phyloP scores from a whole-genome alignment of 2,329 filamentous ascomycete genomes.

The Botrytis fabae region DNA sequence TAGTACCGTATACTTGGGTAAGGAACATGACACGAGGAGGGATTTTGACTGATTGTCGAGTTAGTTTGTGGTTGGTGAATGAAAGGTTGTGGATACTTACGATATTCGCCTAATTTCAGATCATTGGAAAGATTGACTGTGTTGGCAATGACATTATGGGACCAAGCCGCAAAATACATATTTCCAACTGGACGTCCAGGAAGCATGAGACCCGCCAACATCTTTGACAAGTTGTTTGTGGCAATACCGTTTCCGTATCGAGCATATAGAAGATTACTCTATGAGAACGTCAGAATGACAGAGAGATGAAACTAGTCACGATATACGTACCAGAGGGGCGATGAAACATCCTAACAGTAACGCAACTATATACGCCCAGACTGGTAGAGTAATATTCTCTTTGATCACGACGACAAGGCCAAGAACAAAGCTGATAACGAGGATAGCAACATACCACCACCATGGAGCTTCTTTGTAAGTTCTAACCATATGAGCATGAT shows the following conservation, averaged over 20 bases:
- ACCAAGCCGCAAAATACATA: constrained; percentile 56
- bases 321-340: constrained; percentile 49
- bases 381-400: constrained; percentile 43
- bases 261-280: constrained; percentile 54
- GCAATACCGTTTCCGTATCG: constrained; percentile 58
- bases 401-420: constrained; percentile 45
- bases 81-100: constrained; percentile 40
- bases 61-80: constrained; percentile 30
- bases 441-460: constrained; percentile 54
- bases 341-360: constrained; percentile 45
- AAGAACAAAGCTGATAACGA: constrained; percentile 50
- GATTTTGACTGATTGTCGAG: constrained; percentile 47
- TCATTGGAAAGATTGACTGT: constrained; percentile 53
- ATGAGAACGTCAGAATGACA: constrained; percentile 25
- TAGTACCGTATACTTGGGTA: constrained; percentile 47
- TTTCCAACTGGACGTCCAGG: constrained; percentile 46
- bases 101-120: constrained; percentile 60
- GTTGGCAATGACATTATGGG: constrained; percentile 56
- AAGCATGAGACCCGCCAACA: constrained; percentile 51
- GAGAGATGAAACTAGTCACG: neutral
- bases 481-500: constrained; percentile 51
- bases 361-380: constrained; percentile 48
- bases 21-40: constrained; percentile 47
- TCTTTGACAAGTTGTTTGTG: constrained; percentile 58
- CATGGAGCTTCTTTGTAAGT: constrained; percentile 50